phyloP scores from a whole-genome alignment of 805 yeast species.

The Maudiozyma serrabonitensis region DNA sequence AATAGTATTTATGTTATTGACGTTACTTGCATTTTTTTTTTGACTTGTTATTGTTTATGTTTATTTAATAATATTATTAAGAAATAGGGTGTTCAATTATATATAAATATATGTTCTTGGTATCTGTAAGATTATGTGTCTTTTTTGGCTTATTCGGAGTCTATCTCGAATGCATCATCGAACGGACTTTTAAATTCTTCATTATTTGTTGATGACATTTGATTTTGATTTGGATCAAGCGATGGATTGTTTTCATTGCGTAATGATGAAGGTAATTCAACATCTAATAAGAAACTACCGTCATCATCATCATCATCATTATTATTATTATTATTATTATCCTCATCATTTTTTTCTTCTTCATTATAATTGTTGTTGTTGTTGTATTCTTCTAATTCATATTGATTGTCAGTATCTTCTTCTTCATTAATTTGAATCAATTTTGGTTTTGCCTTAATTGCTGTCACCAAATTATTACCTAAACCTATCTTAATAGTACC shows the following conservation, averaged over 20 bases:
- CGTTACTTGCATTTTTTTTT: too few species aligned
- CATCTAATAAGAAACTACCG: slow-evolving; percentile 25
- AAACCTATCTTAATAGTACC: not conserved
- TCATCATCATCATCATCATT: slow-evolving; percentile 13
- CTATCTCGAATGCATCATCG: not conserved
- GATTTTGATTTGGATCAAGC: not conserved
- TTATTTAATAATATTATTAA: too few species aligned
- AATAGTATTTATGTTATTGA: too few species aligned
- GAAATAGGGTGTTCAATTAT: too few species aligned
- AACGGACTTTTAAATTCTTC: not conserved
- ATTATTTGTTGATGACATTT: not conserved
- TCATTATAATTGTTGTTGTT: not conserved
- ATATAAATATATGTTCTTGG: not conserved
- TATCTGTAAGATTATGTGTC: too few species aligned
- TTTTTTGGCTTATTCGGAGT: not conserved
- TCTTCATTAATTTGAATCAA: slow-evolving; percentile 35
- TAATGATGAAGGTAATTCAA: slow-evolving; percentile 10
- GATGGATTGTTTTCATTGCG: not conserved
- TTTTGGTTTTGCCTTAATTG: slow-evolving; percentile 46
- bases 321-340: slow-evolving; percentile 12
- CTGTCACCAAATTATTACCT: slow-evolving; percentile 41
- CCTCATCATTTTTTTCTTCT: not conserved
- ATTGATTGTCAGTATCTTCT: not conserved
- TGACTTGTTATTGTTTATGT: too few species aligned
- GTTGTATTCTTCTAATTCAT: not conserved